These are phyloP conservation scores for Podospora australis DNA, from an alignment of 495 filamentous ascomycete genomes.

Conservation along the genomic window DNA sequence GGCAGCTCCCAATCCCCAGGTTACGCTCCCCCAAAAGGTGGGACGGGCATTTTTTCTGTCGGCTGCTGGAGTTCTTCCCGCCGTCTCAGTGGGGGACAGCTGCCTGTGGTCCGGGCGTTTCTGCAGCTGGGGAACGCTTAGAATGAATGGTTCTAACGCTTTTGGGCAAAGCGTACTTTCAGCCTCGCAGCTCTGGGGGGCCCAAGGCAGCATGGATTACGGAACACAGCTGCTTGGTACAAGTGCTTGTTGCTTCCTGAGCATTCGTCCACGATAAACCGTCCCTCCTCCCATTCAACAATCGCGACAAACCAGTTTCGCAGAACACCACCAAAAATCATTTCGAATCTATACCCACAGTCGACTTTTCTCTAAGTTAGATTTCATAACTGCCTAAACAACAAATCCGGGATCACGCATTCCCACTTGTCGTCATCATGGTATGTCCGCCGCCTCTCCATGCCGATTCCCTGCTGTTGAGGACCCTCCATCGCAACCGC, in stretches of 20 bases:
- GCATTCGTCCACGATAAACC: conserved; percentile 7
- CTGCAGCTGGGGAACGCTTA: neutral
- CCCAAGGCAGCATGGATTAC: conserved; percentile 35
- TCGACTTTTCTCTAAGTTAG: no score
- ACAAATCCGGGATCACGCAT: no score
- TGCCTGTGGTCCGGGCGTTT: conserved; percentile 9
- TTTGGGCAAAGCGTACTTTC: conserved; percentile 16
- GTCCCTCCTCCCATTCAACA: conserved; percentile 6
- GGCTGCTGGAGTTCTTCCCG: conserved; percentile 25
- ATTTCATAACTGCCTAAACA: no score
- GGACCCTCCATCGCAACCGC: no score
- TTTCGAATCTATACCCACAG: no score
- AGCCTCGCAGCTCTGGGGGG: conserved; percentile 28
- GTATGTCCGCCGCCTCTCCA: conserved; percentile 11
- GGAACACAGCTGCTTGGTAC: conserved; percentile 18
- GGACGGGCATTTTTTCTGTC: conserved; percentile 28
- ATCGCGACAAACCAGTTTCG: conserved; percentile 23
- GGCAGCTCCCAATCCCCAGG: conserved; percentile 21
- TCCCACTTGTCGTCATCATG: conserved; percentile 23
- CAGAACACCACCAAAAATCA: conserved; percentile 12
- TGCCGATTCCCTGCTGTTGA: neutral
- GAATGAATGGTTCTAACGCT: conserved; percentile 10
- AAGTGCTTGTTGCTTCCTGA: conserved; percentile 10
- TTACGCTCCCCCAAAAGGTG: conserved; percentile 15
- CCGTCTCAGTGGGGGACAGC: conserved; percentile 5